Conservation (phyloP, 2,329 filamentous ascomycete genomes). For the Chalara sp. region DNA sequence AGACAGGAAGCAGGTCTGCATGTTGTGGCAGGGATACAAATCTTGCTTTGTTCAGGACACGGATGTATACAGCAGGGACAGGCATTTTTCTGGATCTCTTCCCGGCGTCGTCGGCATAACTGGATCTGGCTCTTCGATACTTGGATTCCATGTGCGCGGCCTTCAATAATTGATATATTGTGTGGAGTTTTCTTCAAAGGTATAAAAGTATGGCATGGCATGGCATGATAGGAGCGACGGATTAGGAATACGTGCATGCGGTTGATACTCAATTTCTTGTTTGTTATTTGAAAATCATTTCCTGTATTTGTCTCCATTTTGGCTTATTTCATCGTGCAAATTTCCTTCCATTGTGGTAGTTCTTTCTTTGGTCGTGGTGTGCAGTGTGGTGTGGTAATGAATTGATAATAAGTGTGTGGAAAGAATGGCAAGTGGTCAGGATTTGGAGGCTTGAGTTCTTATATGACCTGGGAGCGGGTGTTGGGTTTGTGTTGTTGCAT, state of each 20-base stretch:
- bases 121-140: background rate
- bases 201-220: constrained; percentile 9
- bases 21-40: background rate
- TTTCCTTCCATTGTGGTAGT: no score
- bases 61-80: background rate
- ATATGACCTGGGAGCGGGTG: no score
- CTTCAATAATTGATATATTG: no score
- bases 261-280: background rate
- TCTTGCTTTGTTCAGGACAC: background rate
- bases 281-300: background rate
- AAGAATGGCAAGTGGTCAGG: no score
- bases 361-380: no score
- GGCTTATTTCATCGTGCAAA: no score
- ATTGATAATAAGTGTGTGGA: no score
- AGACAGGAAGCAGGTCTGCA: constrained; percentile 5
- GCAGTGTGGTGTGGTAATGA: no score
- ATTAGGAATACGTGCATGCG: background rate
- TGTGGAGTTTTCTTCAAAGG: background rate
- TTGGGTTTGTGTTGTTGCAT: no score
- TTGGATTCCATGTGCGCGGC: no score
- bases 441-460: no score
- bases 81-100: background rate
- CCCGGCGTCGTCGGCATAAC: background rate
- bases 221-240: constrained; percentile 2
- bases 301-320: no score